These are phyloP conservation scores for Crithidia acanthocephali DNA, from an alignment of 208 protist species.

Conservation along the genomic window DNA sequence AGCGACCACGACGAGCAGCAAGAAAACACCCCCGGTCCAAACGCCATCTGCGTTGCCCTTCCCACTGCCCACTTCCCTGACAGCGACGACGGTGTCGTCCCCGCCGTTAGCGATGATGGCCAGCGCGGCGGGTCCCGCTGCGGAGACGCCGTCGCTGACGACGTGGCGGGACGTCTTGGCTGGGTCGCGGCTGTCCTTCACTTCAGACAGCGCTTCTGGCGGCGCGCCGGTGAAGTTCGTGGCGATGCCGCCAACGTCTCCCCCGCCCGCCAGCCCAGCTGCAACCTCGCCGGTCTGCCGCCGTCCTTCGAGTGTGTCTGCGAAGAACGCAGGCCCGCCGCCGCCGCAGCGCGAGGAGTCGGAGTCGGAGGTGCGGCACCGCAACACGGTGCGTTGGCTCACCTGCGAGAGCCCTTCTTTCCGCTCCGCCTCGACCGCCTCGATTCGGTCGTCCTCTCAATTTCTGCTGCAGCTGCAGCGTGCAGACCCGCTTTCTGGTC, in stretches of 20 bases:
- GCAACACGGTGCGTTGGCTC: slow-evolving; percentile 1
- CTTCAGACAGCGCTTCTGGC: not conserved
- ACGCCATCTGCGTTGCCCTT: not conserved
- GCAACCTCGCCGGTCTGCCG: no score
- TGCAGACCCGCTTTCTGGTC: not conserved
- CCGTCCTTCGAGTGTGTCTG: no score
- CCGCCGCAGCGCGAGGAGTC: not conserved
- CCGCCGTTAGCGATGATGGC: no score
- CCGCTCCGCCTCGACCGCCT: slow-evolving; percentile 6
- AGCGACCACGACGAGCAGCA: no score
- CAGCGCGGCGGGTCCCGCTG: not conserved
- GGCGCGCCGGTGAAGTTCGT: not conserved
- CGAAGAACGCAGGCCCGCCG: not conserved
- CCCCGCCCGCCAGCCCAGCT: not conserved
- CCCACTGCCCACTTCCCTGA: not conserved
- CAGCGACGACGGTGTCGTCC: no score
- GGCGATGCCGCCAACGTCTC: not conserved
- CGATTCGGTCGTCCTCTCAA: slow-evolving; percentile 11
- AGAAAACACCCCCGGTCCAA: not conserved
- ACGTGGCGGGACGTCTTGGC: not conserved
- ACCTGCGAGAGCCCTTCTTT: not conserved
- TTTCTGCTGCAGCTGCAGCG: not conserved
- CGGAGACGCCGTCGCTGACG: not conserved
- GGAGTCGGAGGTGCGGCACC: slow-evolving; percentile 4
- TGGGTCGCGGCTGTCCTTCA: not conserved